Evolutionary conservation across 331 rosid species (phyloP).

Genomic region (Phaseolus coccineus): DNA sequence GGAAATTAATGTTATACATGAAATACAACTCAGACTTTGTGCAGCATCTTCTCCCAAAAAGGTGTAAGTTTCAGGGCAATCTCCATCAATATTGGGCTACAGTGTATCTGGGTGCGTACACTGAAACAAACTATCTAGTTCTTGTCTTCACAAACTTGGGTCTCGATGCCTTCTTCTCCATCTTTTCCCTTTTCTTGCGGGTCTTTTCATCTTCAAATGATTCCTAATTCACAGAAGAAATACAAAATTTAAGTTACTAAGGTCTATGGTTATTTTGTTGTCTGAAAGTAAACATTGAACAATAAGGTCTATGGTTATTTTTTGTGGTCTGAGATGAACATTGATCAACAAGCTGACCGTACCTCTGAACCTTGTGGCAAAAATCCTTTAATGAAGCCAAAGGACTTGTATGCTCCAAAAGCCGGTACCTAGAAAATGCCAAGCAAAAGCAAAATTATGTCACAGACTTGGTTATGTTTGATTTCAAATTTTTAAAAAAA

Average conservation of each 20-base stretch:
- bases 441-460: constrained; percentile 21
- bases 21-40: constrained; percentile 23
- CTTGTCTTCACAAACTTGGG: constrained; percentile 76
- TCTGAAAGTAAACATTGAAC: constrained; percentile 26
- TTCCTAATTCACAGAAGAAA: constrained; percentile 57
- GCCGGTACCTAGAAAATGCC: constrained; percentile 75
- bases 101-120: constrained; percentile 15
- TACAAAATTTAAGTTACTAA: constrained; percentile 4
- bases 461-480: background rate
- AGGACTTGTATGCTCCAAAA: constrained; percentile 85
- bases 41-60: constrained; percentile 11
- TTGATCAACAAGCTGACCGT: constrained; percentile 25
- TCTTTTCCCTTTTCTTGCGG: constrained; percentile 94
- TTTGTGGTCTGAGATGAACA: constrained; percentile 14
- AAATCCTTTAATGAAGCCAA: constrained; percentile 76
- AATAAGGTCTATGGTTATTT: constrained; percentile 2
- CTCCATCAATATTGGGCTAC: constrained; percentile 24
- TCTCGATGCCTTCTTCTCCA: constrained; percentile 95
- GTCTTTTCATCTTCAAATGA: constrained; percentile 85
- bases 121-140: constrained; percentile 58
- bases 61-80: constrained; percentile 1
- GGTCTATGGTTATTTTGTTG: background rate
- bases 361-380: constrained; percentile 80
- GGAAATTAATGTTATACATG: constrained; percentile 19
- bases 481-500: too few species aligned